Percentiles rank a stretch among this genome's conserved stretches.
phyloP scores from a whole-genome alignment of 176 grass and related monocot genomes.

The Alloteropsis semialata region DNA sequence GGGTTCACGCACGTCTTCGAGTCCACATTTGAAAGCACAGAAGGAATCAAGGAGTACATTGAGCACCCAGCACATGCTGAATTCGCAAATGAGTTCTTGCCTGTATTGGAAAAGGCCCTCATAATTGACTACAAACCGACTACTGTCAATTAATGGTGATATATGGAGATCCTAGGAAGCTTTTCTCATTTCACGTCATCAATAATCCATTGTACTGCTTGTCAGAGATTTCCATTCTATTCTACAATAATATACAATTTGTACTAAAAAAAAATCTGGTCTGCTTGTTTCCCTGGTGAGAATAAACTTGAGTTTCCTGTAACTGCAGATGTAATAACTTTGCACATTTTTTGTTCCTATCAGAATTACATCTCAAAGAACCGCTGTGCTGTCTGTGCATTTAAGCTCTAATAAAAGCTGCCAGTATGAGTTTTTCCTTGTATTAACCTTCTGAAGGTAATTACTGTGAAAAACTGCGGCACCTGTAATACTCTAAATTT shows the following conservation, averaged over 20 bases:
- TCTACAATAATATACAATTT: background rate
- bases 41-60: conserved; percentile 74
- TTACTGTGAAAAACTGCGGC: background rate
- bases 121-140: conserved; percentile 68
- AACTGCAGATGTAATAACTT: background rate
- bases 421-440: background rate
- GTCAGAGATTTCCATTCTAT: background rate
- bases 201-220: background rate
- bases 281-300: background rate
- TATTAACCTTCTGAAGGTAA: background rate
- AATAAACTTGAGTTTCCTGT: background rate
- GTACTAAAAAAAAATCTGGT: background rate
- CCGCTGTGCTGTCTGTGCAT: background rate
- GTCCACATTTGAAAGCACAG: conserved; percentile 69
- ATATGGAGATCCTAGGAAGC: background rate
- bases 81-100: conserved; percentile 58
- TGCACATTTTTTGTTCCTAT: background rate
- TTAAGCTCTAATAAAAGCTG: background rate
- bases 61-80: conserved; percentile 68
- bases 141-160: background rate
- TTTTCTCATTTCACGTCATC: background rate
- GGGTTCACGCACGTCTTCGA: conserved; percentile 92
- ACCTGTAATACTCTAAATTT: background rate
- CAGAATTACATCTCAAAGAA: background rate
- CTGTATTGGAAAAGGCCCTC: conserved; percentile 52